Evolutionary conservation across 2,329 filamentous ascomycete species (phyloP).

Genomic region (Penicillium verrucosum): DNA sequence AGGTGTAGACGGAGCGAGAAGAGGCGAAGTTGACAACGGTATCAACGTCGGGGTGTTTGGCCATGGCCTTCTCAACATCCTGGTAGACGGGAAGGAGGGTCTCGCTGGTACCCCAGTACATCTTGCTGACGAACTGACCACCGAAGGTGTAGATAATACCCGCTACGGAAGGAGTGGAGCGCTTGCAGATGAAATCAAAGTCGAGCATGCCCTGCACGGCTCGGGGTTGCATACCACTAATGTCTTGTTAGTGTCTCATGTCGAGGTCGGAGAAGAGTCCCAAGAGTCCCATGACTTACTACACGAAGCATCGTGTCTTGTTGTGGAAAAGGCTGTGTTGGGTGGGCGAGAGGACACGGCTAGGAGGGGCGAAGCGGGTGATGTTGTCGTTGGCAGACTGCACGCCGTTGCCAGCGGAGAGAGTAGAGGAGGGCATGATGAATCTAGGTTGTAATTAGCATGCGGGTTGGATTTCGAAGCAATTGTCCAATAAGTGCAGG

Average conservation of each 20-base stretch:
- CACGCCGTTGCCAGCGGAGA: slow-evolving; percentile 52
- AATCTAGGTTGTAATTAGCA: slow-evolving; percentile 19
- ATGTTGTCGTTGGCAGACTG: slow-evolving; percentile 96
- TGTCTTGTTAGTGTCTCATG: slow-evolving; percentile 14
- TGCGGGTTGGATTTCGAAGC: background rate
- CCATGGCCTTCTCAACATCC: slow-evolving; percentile 83
- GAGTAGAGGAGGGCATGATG: slow-evolving; percentile 55
- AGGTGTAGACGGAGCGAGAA: slow-evolving; percentile 96
- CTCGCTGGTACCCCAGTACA: slow-evolving; percentile 99
- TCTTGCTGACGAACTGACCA: slow-evolving; percentile 99
- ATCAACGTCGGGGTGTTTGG: slow-evolving; percentile 96
- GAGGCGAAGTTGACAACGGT: slow-evolving; percentile 99
- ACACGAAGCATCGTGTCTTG: slow-evolving; percentile 99
- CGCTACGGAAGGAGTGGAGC: slow-evolving; percentile 89
- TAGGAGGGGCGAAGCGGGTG: slow-evolving; percentile 89
- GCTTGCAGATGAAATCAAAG: slow-evolving; percentile 99
- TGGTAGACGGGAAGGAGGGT: slow-evolving; percentile 98
- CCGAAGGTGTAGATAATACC: slow-evolving; percentile 99
- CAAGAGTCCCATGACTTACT: slow-evolving; percentile 53
- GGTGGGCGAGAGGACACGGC: slow-evolving; percentile 84
- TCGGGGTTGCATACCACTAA: slow-evolving; percentile 86
- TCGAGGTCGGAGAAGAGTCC: background rate
- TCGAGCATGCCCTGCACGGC: slow-evolving; percentile 93
- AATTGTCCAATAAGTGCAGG: background rate
- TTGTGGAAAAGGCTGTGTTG: slow-evolving; percentile 94